Percentiles rank a stretch among this genome's conserved stretches.
phyloP scores from a whole-genome alignment of 129 eudicot species.

The Centrapalus pauciflorus region DNA sequence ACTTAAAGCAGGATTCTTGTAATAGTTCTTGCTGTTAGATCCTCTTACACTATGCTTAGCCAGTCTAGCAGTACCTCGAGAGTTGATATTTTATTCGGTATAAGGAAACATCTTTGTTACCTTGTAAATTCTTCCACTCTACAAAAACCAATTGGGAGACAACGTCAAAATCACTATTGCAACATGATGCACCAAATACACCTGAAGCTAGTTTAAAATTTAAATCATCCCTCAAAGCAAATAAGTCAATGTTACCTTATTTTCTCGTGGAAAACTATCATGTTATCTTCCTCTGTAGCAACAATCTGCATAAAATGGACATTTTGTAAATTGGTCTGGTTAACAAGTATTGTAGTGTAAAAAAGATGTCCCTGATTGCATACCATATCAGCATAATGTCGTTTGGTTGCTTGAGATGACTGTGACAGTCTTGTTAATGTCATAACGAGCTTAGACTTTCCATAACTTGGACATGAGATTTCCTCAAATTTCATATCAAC shows the following conservation, averaged over 20 bases:
- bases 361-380: slow-evolving; percentile 8
- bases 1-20: background rate
- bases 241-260: slow-evolving; percentile 52
- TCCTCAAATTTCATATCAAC: slow-evolving; percentile 78
- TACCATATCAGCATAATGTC: slow-evolving; percentile 96
- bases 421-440: slow-evolving; percentile 80
- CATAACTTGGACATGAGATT: slow-evolving; percentile 53
- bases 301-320: slow-evolving; percentile 51
- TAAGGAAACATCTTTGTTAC: slow-evolving; percentile 30
- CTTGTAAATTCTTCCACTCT: slow-evolving; percentile 92
- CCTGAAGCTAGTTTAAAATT: too few relatives aligned
- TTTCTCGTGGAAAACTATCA: slow-evolving; percentile 75
- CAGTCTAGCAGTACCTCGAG: background rate
- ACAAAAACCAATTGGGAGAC: slow-evolving; percentile 32
- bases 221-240: too few relatives aligned
- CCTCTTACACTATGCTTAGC: slow-evolving; percentile 9
- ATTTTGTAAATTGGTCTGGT: slow-evolving; percentile 3
- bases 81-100: background rate
- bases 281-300: slow-evolving; percentile 78
- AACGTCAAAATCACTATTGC: slow-evolving; percentile 13
- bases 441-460: slow-evolving; percentile 72
- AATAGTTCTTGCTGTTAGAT: background rate
- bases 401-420: slow-evolving; percentile 46
- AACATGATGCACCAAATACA: background rate
- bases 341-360: slow-evolving; percentile 3